Conservation (phyloP, 768 basidiomycete species). For the Lentinus brumalis region DNA sequence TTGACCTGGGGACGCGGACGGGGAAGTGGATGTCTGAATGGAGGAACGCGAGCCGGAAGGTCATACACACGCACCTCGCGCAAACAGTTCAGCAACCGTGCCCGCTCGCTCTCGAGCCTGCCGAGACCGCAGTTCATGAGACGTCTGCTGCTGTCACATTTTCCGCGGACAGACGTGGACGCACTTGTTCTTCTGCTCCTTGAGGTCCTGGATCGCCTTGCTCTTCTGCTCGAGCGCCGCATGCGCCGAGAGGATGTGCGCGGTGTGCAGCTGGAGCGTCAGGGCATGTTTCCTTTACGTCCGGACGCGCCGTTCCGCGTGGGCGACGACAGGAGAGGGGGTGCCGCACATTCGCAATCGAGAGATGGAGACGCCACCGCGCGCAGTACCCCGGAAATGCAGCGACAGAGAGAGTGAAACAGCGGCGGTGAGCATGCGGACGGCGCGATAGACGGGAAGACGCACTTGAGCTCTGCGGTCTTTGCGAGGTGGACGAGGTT, state of each 20-base stretch:
- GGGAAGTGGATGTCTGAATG: constrained; percentile 12
- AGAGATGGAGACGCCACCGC: not conserved
- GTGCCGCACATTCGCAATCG: not conserved
- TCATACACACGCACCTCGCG: constrained; percentile 57
- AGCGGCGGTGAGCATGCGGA: not conserved
- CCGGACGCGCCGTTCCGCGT: not conserved
- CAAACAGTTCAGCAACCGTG: constrained; percentile 64
- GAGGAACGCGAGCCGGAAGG: not conserved
- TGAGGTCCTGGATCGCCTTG: constrained; percentile 77
- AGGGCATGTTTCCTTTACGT: constrained; percentile 74
- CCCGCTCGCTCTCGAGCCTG: constrained; percentile 77
- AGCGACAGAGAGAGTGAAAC: not conserved
- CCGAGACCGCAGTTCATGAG: not conserved
- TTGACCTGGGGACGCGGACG: constrained; percentile 53
- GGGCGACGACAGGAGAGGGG: not conserved
- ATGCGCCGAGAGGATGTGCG: constrained; percentile 84
- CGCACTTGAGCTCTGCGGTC: constrained; percentile 86
- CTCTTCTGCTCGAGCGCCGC: constrained; percentile 76
- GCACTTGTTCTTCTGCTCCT: constrained; percentile 84
- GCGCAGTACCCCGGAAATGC: not conserved
- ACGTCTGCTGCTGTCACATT: not conserved
- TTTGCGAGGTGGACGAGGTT: constrained; percentile 85
- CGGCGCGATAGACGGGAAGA: not conserved
- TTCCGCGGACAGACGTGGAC: constrained; percentile 26
- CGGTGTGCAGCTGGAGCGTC: constrained; percentile 82